Percentiles rank a stretch among this genome's conserved stretches.
These are phyloP conservation scores for Clarkia xantiana DNA, from an alignment of 345 rosid genomes.

Conservation along the genomic window DNA sequence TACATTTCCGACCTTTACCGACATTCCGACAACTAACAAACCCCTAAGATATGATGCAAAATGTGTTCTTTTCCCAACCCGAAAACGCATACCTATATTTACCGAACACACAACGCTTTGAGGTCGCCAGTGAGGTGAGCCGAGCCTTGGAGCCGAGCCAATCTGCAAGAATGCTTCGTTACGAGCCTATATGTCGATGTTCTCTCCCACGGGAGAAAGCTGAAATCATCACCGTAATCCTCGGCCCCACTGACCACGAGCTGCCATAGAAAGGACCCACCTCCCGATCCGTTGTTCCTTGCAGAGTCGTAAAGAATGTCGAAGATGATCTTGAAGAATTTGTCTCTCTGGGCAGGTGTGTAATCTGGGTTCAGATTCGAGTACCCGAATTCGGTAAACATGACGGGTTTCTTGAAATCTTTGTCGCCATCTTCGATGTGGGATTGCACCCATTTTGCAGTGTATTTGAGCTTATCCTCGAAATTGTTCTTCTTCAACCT, in stretches of 20 bases:
- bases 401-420: slow-evolving; percentile 23
- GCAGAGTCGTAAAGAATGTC: slow-evolving; percentile 24
- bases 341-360: slow-evolving; percentile 10
- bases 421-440: slow-evolving; percentile 21
- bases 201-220: slow-evolving; percentile 19
- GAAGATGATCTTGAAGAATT: slow-evolving; percentile 15
- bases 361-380: slow-evolving; percentile 8
- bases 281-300: slow-evolving; percentile 20
- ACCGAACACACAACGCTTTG: no score
- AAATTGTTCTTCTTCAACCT: slow-evolving; percentile 22
- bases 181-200: slow-evolving; percentile 25
- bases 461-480: slow-evolving; percentile 19
- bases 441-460: slow-evolving; percentile 24
- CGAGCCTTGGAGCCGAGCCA: background rate
- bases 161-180: slow-evolving; percentile 22
- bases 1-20: no score
- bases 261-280: slow-evolving; percentile 32
- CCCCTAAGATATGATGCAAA: no score
- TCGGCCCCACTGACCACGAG: slow-evolving; percentile 19
- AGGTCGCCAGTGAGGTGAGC: no score
- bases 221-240: slow-evolving; percentile 19
- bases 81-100: no score
- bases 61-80: no score
- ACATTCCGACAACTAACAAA: no score
- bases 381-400: slow-evolving; percentile 30